Evolutionary conservation across 768 basidiomycete species (phyloP), one percentile per base, ranked within the genome.

Genomic region (Inosperma sp.): DNA sequence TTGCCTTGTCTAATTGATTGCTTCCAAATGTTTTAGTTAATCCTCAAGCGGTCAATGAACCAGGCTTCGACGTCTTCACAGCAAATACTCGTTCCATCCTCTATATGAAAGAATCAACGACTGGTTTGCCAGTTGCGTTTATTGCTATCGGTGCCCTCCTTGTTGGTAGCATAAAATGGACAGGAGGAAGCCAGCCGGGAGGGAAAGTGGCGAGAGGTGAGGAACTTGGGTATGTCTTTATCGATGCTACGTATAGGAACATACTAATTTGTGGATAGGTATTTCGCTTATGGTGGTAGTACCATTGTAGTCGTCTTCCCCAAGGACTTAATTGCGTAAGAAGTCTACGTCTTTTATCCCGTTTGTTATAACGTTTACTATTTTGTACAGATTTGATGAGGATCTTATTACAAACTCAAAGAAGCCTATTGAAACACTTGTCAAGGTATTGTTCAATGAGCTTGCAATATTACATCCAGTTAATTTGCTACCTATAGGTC

Each of bases 71-170:
- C 59, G 82, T 86, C 10, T 78, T 86, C 60, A 80, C 82, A 3
- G 78, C 76, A 10, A 86, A 86, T 64, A 74, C 72, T 44, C 77
- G 86, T 9, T 78, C 80, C 2, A 67, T 83, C 8, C 65, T 81
- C 2, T 75, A 77, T 55, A 56, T 85, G 56, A 76, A 72, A 47
- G 80, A 82, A 55, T 49, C 54, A 2, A 57, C 49, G 3, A 74
- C 77, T 0, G 75, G 73, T 9, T 67, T 72, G 14, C 73, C 73
- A 10, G 68, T 90, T 13, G 88, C 80, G 0, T 82, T 84, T 55
- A 80, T 89, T 8, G 85, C 88, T 7, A 75, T 92, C 51, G 90
- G 89, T 3, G 89, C 89, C 7, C 75, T 92, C 68, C 79, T 93
- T 29, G 89, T 91, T 1, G 89, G 86, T 1, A 80, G 80, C 45